Evolutionary conservation across 345 rosid species (phyloP).

Genomic region (Triadica sebifera): DNA sequence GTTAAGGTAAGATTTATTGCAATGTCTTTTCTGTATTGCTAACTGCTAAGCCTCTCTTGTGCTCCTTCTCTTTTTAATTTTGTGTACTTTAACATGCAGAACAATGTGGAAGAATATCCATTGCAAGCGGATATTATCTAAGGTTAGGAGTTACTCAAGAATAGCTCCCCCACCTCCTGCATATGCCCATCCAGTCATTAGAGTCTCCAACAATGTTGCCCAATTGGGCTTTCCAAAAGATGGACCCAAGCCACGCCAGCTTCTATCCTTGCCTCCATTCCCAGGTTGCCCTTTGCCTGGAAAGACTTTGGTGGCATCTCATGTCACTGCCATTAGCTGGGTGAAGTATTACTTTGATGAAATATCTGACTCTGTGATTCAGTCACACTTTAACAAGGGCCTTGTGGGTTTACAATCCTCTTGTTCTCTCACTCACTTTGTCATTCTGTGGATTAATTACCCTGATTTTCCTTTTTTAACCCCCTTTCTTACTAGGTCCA

Average conservation of each 20-base stretch:
- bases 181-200: slow-evolving; percentile 35
- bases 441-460: background rate
- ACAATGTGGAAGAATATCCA: slow-evolving; percentile 1
- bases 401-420: slow-evolving; percentile 45
- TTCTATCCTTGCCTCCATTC: slow-evolving; percentile 77
- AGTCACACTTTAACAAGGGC: slow-evolving; percentile 81
- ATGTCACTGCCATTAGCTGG: slow-evolving; percentile 81
- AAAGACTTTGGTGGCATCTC: slow-evolving; percentile 28
- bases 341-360: slow-evolving; percentile 75
- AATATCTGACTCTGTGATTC: slow-evolving; percentile 50
- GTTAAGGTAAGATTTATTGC: background rate
- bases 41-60: background rate
- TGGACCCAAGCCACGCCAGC: slow-evolving; percentile 80
- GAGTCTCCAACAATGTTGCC: slow-evolving; percentile 62
- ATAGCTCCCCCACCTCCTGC: slow-evolving; percentile 49
- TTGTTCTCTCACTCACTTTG: background rate
- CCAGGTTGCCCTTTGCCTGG: slow-evolving; percentile 63
- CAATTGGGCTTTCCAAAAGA: slow-evolving; percentile 53
- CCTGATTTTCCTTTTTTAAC: slow-evolving; percentile 1
- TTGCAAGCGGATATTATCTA: background rate
- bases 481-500: slow-evolving; percentile 43
- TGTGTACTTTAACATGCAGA: background rate
- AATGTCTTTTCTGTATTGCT: background rate
- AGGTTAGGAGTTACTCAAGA: slow-evolving; percentile 46
- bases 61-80: background rate